Evolutionary conservation across 768 basidiomycete species (phyloP).

Genomic region (Mrakia hoshinonis): DNA sequence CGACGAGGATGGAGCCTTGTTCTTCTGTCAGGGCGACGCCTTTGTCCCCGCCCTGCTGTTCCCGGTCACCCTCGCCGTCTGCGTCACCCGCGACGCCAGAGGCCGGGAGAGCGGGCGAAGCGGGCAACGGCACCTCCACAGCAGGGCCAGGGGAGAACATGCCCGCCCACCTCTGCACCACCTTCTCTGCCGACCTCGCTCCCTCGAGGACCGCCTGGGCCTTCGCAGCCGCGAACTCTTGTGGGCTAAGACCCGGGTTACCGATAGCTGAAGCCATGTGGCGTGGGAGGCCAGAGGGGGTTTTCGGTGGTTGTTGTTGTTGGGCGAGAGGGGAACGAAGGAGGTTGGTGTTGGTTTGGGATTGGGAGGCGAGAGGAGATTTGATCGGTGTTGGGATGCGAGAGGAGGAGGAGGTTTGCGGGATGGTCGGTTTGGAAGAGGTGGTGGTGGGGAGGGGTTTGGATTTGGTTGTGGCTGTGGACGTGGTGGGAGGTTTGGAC

Average conservation of each 20-base stretch:
- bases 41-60: neutral
- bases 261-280: neutral
- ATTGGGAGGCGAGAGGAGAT: neutral
- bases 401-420: neutral
- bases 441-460: neutral
- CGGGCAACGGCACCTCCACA: neutral
- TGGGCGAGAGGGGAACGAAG: no score
- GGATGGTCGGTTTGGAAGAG: neutral
- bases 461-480: neutral
- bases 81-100: neutral
- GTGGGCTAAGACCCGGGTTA: neutral
- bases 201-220: conserved; percentile 12
- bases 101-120: neutral
- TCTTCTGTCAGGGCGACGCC: conserved; percentile 1
- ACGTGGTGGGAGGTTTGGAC: neutral
- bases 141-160: neutral
- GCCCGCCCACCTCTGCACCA: conserved; percentile 7
- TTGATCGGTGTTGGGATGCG: conserved; percentile 6
- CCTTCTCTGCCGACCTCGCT: neutral
- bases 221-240: neutral
- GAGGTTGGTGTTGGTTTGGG: no score
- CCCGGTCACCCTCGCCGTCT: neutral
- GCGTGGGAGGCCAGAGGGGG: neutral
- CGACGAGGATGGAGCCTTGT: neutral
- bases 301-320: neutral